Base-by-base conservation (phyloP, 2,329 filamentous ascomycete genomes). In the Fusarium sulawesiense region DNA sequence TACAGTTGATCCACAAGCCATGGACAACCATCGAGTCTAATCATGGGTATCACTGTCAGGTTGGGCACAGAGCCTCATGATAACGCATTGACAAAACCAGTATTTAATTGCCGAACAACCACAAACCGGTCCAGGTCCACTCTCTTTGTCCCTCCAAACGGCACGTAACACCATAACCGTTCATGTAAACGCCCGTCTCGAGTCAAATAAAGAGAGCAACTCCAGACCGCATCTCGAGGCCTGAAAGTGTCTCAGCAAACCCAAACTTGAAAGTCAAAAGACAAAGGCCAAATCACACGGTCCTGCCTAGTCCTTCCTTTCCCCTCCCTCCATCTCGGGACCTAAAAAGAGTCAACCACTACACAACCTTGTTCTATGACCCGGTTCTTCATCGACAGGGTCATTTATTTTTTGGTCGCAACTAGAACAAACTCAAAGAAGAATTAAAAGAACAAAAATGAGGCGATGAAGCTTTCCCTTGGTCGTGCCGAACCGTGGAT, bases 281-380 rank as follows among this genome's bases (percentile, higher is more conserved):
- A 44, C 25, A 53, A 44, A 37, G 50, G 14, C 40, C 41, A 56
- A 66, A 70, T 68, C 67, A 70, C 63, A 65, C 53, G 67, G 25
- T 18, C n/a, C 34, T 49, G 44, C 60, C 63, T 48, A 48, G 25
- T 64, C 49, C 30, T 32, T 41, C 37, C 37, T 37, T 54, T 21
- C 42, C n/a, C 48, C 34, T 21, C 68, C 68, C 68, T 68, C 64
- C 68, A 61, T 61, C 45, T 51, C 68, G 55, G 67, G 59, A 68
- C 51, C 64, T 68, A 57, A 54, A 54, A 37, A 44, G 34, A 53
- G 45, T 25, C 32, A 27, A 27, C 30, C 46, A 58, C n/a, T n/a
- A n/a, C 40, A 23, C 23, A 25, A 46, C 54, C 44, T 61, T 64
- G 48, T 40, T 56, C 34, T 47, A 41, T 48, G 56, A 40, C 44